Evolutionary conservation across 1,284 basidiomycete genomes (phyloP), one percentile per base, ranked within the genome.

Genomic region (Cutaneotrichosporon arboriforme): DNA sequence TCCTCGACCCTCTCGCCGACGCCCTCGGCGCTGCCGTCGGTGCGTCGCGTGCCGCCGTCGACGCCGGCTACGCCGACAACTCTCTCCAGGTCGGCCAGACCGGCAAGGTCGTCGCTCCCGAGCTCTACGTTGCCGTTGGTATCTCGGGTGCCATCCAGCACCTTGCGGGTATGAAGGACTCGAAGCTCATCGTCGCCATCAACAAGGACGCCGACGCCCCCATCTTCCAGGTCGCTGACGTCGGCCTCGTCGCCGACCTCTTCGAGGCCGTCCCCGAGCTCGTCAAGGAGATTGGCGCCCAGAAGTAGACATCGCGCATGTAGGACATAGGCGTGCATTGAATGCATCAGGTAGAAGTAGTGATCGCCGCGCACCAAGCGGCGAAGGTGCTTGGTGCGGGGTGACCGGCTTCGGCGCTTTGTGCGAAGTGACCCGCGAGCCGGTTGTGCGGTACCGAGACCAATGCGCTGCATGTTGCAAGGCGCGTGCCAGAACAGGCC

Each of bases 121-220:
- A 97, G 74, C 79, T 98, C 53, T 98, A 98, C 77, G 82, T 98
- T 70, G 96, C 96, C 14, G 76, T 98, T 46, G 96, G 96, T 58
- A 98, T 99, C 67, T 96, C 90, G 26, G 96, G 96, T 41, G 96
- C 92, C 20, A 98, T 98, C 67, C 96, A 99, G 77, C 96, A 98
- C 79, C 79, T 98, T 58, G 96, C 96, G 23, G 96, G 96, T 31
- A 99, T 98, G 96, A 98, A 98, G 76, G 96, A 98, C 74, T 92
- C 89, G 17, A 98, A 98, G 79, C 81, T 97, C 65, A 99, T 99
- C 62, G 93, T 97, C 23, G 94, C 96, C 8, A 84, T 98, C 64
- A 99, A 99, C 81, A 99, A 99, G 89, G 94, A 97, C 71, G 81
- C 91, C 45, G 94, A 99, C 69, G 96, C 96, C 15, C 96, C 96